Conservation (phyloP, 164 flowering plant genomes). For the Dillenia suffruticosa region DNA sequence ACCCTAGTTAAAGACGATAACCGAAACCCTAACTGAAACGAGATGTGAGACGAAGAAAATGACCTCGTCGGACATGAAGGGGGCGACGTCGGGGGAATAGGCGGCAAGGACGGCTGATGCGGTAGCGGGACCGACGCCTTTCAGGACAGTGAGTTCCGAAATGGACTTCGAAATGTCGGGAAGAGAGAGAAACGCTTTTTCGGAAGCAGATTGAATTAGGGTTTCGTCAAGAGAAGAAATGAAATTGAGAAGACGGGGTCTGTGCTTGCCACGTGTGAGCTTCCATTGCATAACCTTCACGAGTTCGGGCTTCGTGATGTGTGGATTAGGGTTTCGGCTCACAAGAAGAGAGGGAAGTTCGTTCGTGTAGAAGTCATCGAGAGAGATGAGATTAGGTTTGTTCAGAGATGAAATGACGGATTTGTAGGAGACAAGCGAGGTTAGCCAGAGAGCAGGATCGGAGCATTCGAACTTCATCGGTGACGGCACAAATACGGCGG, state of each 20-base stretch:
- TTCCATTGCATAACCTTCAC: constrained; percentile 81
- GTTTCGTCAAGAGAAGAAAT: constrained; percentile 58
- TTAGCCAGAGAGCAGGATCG: constrained; percentile 29
- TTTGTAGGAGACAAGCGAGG: constrained; percentile 36
- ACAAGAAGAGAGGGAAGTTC: constrained; percentile 57
- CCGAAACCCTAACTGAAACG: not conserved
- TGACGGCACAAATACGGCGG: no score
- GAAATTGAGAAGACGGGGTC: constrained; percentile 74
- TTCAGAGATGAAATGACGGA: constrained; percentile 37
- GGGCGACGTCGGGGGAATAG: constrained; percentile 67
- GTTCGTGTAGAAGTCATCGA: constrained; percentile 64
- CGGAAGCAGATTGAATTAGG: constrained; percentile 57
- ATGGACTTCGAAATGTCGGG: constrained; percentile 72
- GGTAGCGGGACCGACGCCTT: constrained; percentile 91
- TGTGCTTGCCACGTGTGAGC: constrained; percentile 80
- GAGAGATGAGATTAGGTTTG: constrained; percentile 53
- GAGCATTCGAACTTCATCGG: constrained; percentile 37
- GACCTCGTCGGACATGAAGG: constrained; percentile 97
- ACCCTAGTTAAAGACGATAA: not conserved
- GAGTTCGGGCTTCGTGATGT: constrained; percentile 68
- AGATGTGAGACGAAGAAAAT: not conserved
- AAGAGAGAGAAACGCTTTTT: constrained; percentile 61
- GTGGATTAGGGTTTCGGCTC: constrained; percentile 69
- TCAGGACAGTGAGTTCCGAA: constrained; percentile 60
- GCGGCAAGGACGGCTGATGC: constrained; percentile 88